Percentiles rank a stretch among this genome's conserved stretches.
phyloP scores from a whole-genome alignment of 208 protist species.

The Leishmania braziliensis region DNA sequence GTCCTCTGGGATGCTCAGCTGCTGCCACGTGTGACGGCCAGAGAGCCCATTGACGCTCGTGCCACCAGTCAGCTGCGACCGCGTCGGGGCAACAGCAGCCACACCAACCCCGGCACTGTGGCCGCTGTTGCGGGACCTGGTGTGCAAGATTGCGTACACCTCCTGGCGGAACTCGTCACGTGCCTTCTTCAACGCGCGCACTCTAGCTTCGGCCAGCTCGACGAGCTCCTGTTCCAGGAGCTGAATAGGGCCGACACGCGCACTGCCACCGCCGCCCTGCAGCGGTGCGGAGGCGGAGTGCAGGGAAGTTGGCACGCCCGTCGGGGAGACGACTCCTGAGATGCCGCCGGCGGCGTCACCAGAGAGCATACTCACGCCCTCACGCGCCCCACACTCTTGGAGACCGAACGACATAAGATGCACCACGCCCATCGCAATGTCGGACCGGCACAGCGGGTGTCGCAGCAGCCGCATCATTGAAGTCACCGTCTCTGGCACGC shows the following conservation, averaged over 20 bases:
- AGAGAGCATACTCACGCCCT: constrained; percentile 18
- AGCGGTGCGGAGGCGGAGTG: background rate
- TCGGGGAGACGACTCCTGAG: background rate
- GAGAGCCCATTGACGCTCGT: background rate
- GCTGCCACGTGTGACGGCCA: constrained; percentile 13
- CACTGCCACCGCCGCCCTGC: background rate
- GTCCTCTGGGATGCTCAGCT: constrained; percentile 35
- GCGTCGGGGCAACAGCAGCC: background rate
- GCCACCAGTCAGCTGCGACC: background rate
- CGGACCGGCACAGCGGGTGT: constrained; percentile 45
- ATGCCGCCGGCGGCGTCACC: background rate
- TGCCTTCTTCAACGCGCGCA: constrained; percentile 30
- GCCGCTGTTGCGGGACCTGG: background rate
- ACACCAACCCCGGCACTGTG: background rate
- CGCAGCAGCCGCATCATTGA: constrained; percentile 52
- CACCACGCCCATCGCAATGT: constrained; percentile 42
- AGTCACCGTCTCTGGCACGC: constrained; percentile 34
- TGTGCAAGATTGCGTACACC: constrained; percentile 20
- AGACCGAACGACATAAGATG: constrained; percentile 52
- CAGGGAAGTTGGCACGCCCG: background rate
- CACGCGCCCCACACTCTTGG: constrained; percentile 58
- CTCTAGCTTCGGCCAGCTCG: constrained; percentile 22
- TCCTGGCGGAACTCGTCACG: constrained; percentile 27
- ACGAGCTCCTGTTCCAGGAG: constrained; percentile 47
- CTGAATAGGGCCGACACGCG: constrained; percentile 16